Evolutionary conservation across 345 rosid genomes (phyloP).

Genomic region (Dipteronia dyeriana): DNA sequence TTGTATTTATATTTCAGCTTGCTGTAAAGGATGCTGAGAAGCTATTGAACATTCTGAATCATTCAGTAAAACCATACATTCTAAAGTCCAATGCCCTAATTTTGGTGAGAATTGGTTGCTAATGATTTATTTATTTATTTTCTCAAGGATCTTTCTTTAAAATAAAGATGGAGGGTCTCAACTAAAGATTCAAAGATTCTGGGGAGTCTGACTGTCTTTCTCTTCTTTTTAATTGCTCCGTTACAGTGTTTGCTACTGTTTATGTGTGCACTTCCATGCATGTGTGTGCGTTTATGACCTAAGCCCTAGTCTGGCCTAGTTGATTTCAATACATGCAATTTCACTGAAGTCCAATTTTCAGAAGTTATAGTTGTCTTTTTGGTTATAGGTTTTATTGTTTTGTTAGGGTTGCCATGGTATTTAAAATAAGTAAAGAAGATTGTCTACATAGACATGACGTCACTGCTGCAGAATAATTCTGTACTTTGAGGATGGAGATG

Average conservation of each 20-base stretch:
- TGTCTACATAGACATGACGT: background rate
- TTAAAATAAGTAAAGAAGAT: background rate
- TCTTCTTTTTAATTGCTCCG: background rate
- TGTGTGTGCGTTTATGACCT: background rate
- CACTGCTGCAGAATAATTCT: background rate
- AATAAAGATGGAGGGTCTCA: background rate
- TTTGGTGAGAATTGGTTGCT: conserved; percentile 50
- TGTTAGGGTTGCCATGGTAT: background rate
- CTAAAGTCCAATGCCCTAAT: conserved; percentile 72
- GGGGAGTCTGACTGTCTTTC: conserved; percentile 2
- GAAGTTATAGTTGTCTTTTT: background rate
- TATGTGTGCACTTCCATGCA: background rate
- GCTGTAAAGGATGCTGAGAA: conserved; percentile 93
- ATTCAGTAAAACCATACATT: conserved; percentile 54
- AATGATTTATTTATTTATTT: background rate
- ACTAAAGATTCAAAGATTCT: conserved; percentile 12
- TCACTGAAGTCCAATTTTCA: background rate
- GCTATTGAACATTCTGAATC: conserved; percentile 53
- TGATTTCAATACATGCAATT: background rate
- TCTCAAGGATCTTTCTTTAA: background rate
- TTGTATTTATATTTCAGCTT: conserved; percentile 55
- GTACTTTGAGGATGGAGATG: background rate
- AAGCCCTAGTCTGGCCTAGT: too few relatives aligned
- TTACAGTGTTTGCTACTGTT: background rate
- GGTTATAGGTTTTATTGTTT: background rate